Evolutionary conservation across 2,329 filamentous ascomycete species (phyloP).

Genomic region (Fusarium odoratissimum): DNA sequence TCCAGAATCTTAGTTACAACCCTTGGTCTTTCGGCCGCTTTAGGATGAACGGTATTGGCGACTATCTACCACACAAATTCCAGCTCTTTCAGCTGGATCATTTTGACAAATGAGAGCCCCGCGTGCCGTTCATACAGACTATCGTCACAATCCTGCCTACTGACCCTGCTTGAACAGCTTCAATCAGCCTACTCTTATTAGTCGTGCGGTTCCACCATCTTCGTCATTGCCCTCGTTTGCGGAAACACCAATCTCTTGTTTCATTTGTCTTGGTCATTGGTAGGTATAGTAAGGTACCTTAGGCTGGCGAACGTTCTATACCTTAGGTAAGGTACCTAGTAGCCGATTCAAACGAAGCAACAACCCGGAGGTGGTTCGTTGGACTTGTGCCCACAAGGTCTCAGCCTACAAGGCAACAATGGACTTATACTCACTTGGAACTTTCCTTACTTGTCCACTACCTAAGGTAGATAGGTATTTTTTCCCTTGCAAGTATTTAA

Average conservation of each 20-base stretch:
- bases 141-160: conserved; percentile 6
- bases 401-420: neutral
- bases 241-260: conserved; percentile 1
- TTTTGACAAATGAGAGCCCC: neutral
- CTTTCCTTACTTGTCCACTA: neutral
- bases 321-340: neutral
- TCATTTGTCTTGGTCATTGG: neutral
- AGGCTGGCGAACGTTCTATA: neutral
- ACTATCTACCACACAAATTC: conserved; percentile 21
- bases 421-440: neutral
- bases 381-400: neutral
- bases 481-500: neutral
- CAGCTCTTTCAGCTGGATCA: conserved; percentile 2
- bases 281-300: too few relatives aligned
- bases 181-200: conserved; percentile 4
- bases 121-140: neutral
- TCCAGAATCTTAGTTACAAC: conserved; percentile 2
- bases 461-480: neutral
- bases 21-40: conserved; percentile 4
- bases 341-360: neutral
- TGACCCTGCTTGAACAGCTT: conserved; percentile 1
- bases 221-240: conserved; percentile 9
- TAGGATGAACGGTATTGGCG: neutral
- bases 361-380: neutral
- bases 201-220: neutral